Evolutionary conservation across 2,329 filamentous ascomycete genomes (phyloP).

Genomic region (Nemania serpens): DNA sequence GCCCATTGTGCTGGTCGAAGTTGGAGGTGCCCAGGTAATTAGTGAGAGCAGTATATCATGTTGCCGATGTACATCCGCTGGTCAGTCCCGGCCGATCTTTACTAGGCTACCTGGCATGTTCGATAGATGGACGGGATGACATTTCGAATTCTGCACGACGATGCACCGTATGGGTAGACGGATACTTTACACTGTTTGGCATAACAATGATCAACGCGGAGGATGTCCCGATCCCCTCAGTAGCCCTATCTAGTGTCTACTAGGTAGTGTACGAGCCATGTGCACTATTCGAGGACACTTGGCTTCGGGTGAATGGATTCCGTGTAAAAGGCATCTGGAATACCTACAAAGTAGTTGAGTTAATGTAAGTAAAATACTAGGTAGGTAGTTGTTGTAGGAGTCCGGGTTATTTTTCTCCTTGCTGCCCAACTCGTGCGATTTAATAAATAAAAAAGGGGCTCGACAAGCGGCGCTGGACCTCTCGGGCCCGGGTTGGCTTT

Average conservation of each 20-base stretch:
- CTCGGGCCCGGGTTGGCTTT: neutral
- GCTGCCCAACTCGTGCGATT: conserved; percentile 13
- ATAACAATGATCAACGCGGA: neutral
- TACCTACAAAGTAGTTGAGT: too few relatives aligned
- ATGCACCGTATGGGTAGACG: neutral
- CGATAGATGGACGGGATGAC: conserved; percentile 3
- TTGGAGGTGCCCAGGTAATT: too few relatives aligned
- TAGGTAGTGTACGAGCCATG: too few relatives aligned
- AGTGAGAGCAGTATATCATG: too few relatives aligned
- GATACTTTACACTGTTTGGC: neutral
- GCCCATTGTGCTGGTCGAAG: too few relatives aligned
- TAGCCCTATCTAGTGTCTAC: too few relatives aligned
- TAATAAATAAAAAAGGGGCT: conserved; percentile 5
- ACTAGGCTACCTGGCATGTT: neutral
- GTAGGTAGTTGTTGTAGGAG: too few relatives aligned
- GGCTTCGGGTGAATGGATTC: neutral
- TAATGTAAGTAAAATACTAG: too few relatives aligned
- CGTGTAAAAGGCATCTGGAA: too few relatives aligned
- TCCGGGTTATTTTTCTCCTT: neutral
- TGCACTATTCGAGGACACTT: neutral
- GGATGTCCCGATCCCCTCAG: too few relatives aligned
- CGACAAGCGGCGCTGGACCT: conserved; percentile 3
- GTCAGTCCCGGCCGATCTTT: too few relatives aligned
- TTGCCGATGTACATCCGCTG: too few relatives aligned
- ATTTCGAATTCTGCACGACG: neutral